Evolutionary conservation across 306 rosid species (phyloP).

Genomic region (Rosa chinensis): DNA sequence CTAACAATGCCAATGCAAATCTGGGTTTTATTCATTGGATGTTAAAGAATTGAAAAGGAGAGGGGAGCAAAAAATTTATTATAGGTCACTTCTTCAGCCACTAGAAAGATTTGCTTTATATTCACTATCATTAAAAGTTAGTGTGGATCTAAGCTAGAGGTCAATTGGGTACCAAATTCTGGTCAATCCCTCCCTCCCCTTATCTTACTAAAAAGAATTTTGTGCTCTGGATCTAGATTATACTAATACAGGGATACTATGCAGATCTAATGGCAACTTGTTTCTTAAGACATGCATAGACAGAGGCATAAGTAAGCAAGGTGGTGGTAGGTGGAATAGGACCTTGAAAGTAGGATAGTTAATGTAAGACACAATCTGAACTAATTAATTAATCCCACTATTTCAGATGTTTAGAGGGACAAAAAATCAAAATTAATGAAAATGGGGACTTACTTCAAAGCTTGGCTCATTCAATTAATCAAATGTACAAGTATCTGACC

Average conservation of each 20-base stretch:
- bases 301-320: background rate
- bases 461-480: background rate
- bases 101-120: background rate
- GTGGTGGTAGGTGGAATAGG: background rate
- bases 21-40: slow-evolving; percentile 4
- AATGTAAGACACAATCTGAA: background rate
- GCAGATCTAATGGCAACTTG: background rate
- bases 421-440: background rate
- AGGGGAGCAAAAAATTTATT: background rate
- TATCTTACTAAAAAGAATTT: background rate
- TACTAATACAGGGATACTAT: background rate
- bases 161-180: background rate
- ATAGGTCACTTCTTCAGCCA: background rate
- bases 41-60: background rate
- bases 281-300: background rate
- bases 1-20: background rate
- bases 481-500: slow-evolving; percentile 8
- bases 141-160: background rate
- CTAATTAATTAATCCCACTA: no score
- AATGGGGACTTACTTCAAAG: background rate
- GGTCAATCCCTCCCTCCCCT: background rate
- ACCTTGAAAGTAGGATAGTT: background rate
- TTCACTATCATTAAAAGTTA: background rate
- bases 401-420: no score
- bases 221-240: background rate